Percentiles rank a stretch among this genome's conserved stretches.
phyloP scores from a whole-genome alignment of 106 monocot genomes.

The Chionographis japonica region DNA sequence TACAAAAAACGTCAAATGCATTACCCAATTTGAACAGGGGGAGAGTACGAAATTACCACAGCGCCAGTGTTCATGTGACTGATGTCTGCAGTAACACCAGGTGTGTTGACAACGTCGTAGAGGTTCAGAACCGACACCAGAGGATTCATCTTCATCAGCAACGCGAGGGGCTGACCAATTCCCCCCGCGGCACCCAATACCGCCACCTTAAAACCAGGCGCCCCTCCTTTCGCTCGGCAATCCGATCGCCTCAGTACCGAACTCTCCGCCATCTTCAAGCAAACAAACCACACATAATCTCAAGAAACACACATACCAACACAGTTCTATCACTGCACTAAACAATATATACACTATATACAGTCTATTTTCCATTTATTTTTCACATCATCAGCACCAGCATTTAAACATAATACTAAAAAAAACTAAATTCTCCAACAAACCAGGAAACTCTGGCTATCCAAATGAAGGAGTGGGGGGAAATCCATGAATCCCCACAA shows the following conservation, averaged over 20 bases:
- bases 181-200: slow-evolving; percentile 46
- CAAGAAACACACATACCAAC: too few relatives aligned
- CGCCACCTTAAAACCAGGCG: slow-evolving; percentile 49
- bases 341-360: too few relatives aligned
- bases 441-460: too few relatives aligned
- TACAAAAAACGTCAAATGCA: too few relatives aligned
- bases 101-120: slow-evolving; percentile 50
- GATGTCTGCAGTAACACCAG: slow-evolving; percentile 46
- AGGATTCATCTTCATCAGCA: slow-evolving; percentile 54
- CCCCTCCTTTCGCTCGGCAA: slow-evolving; percentile 37
- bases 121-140: slow-evolving; percentile 46
- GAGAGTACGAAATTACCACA: slow-evolving; percentile 23
- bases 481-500: too few relatives aligned
- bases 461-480: too few relatives aligned
- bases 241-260: slow-evolving; percentile 14
- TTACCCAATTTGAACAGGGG: not conserved
- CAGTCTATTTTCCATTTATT: too few relatives aligned
- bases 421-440: too few relatives aligned
- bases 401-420: too few relatives aligned
- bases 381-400: too few relatives aligned
- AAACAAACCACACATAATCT: slow-evolving; percentile 1
- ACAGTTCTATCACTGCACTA: too few relatives aligned
- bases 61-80: slow-evolving; percentile 57
- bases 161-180: slow-evolving; percentile 38
- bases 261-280: slow-evolving; percentile 10